A percentile compares a stretch with the other conserved stretches of the same genome.
Conservation (phyloP, 1,139 yeast genomes). For the Pichia sp. region DNA sequence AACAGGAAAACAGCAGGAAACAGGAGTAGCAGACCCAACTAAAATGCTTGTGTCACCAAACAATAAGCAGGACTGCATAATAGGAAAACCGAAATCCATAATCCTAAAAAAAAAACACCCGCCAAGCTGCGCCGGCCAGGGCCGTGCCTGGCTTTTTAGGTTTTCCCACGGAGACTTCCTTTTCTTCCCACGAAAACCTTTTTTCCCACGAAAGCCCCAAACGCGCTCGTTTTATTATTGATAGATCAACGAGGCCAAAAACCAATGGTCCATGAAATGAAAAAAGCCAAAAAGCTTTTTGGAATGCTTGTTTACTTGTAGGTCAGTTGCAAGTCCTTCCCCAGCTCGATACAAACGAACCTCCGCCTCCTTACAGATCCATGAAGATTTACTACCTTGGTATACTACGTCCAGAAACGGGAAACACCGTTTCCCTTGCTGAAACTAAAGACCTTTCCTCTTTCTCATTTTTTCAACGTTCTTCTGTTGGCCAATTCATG, state of each 20-base stretch:
- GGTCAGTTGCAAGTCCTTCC: no score
- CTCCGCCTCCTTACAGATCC: not conserved
- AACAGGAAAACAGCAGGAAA: no score
- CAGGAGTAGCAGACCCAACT: no score
- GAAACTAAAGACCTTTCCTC: slow-evolving; percentile 77
- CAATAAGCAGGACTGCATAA: not conserved
- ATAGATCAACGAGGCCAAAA: no score
- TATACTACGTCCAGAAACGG: slow-evolving; percentile 51
- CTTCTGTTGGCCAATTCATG: slow-evolving; percentile 77
- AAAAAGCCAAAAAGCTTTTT: no score
- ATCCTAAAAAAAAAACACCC: no score
- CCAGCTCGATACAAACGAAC: no score
- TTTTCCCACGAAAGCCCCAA: not conserved
- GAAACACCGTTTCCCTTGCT: slow-evolving; percentile 66
- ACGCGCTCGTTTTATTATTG: not conserved
- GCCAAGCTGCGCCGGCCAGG: no score
- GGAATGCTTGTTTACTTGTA: not conserved
- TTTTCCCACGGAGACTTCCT: not conserved
- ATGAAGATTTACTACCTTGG: slow-evolving; percentile 95
- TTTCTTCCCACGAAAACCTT: not conserved
- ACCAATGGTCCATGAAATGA: no score
- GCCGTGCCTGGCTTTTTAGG: no score
- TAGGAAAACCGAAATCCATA: not conserved
- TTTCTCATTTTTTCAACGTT: slow-evolving; percentile 63
- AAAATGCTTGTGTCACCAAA: not conserved